A percentile compares a stretch with the other conserved stretches of the same genome.
Evolutionary conservation across 2,329 filamentous ascomycete genomes (phyloP).

Genomic region (Sodiomyces alkalinus): DNA sequence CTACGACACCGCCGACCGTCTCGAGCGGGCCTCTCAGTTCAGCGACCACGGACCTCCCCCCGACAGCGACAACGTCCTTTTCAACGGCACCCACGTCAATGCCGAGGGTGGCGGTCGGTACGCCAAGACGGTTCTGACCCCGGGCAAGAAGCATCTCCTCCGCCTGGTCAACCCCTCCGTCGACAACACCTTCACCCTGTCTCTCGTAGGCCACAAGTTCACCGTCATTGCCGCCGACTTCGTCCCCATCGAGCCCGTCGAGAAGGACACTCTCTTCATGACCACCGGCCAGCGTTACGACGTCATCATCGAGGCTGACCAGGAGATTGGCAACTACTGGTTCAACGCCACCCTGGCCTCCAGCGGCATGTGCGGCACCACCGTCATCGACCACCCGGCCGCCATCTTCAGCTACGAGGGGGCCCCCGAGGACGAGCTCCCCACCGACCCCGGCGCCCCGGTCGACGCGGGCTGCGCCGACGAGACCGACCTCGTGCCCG

Average conservation of each 20-base stretch:
- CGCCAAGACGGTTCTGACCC: constrained; percentile 15
- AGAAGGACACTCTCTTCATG: constrained; percentile 30
- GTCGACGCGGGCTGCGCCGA: constrained; percentile 9
- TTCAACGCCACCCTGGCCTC: constrained; percentile 19
- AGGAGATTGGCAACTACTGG: constrained; percentile 23
- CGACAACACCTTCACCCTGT: constrained; percentile 31
- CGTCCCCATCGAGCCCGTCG: constrained; percentile 34
- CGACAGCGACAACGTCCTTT: constrained; percentile 22
- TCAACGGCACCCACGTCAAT: constrained; percentile 26
- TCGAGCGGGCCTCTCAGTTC: constrained; percentile 7
- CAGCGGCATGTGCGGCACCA: constrained; percentile 14
- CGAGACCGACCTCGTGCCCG: constrained; percentile 8
- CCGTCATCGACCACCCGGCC: constrained; percentile 16
- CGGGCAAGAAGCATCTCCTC: constrained; percentile 32
- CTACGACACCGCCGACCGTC: constrained; percentile 18
- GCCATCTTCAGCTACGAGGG: constrained; percentile 22
- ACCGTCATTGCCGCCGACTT: constrained; percentile 38
- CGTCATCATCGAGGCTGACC: constrained; percentile 20
- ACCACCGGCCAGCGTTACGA: constrained; percentile 30
- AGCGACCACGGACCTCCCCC: constrained; percentile 9
- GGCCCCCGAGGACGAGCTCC: constrained; percentile 13
- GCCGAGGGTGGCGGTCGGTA: constrained; percentile 15
- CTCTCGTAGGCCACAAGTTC: constrained; percentile 34
- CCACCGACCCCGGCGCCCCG: constrained; percentile 13
- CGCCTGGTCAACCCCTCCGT: constrained; percentile 35